These are phyloP conservation scores for Suhomyces bokatorum DNA, from an alignment of 1,139 yeast genomes.

Conservation along the genomic window DNA sequence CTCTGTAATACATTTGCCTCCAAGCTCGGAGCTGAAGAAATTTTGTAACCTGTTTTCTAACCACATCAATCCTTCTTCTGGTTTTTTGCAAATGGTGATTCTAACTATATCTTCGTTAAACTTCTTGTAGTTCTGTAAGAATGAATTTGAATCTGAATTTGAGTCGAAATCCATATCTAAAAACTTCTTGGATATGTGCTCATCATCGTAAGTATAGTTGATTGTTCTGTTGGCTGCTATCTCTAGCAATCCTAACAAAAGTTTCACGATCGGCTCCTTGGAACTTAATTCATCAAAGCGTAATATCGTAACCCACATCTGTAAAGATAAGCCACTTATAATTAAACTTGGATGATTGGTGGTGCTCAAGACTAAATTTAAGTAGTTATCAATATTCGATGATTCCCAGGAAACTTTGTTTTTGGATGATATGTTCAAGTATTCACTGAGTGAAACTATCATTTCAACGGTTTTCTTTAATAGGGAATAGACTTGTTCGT, in stretches of 20 bases:
- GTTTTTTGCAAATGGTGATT: slow-evolving; percentile 80
- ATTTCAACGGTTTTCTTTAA: slow-evolving; percentile 90
- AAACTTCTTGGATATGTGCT: slow-evolving; percentile 61
- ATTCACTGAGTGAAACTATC: slow-evolving; percentile 86
- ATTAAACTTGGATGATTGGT: slow-evolving; percentile 83
- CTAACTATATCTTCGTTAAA: slow-evolving; percentile 90
- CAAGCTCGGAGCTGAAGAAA: slow-evolving; percentile 75
- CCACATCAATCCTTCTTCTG: slow-evolving; percentile 82
- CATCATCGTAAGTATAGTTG: slow-evolving; percentile 67
- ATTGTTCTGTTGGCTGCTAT: slow-evolving; percentile 77
- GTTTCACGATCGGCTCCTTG: slow-evolving; percentile 46
- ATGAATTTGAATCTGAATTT: slow-evolving; percentile 74
- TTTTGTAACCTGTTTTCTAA: slow-evolving; percentile 68
- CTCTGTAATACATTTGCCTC: slow-evolving; percentile 60
- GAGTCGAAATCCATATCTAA: slow-evolving; percentile 87
- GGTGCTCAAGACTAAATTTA: slow-evolving; percentile 74
- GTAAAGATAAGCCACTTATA: slow-evolving; percentile 87
- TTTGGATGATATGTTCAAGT: slow-evolving; percentile 51
- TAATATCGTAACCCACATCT: slow-evolving; percentile 90
- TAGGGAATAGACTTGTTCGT: slow-evolving; percentile 75
- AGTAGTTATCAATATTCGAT: slow-evolving; percentile 62
- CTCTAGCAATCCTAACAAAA: slow-evolving; percentile 70
- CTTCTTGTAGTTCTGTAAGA: slow-evolving; percentile 76
- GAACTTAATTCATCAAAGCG: slow-evolving; percentile 74
- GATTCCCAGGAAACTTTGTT: slow-evolving; percentile 47